A percentile compares a stretch with the other conserved stretches of the same genome.
Conservation (phyloP, 2,329 filamentous ascomycete genomes). For the Cercospora brassicicola region DNA sequence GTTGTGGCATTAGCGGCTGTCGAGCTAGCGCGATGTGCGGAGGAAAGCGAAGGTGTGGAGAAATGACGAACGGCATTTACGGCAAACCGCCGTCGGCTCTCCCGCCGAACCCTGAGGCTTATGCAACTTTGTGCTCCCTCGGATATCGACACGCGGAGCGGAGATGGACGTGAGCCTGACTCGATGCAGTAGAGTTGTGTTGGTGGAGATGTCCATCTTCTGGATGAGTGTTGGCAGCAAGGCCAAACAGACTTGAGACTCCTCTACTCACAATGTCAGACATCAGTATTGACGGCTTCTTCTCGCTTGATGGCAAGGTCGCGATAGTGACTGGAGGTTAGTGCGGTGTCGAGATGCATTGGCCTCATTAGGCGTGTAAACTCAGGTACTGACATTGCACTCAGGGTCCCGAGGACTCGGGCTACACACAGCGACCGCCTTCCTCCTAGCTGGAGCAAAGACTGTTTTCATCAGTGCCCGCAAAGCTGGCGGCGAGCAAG, state of each 20-base stretch:
- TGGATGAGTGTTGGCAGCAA: background rate
- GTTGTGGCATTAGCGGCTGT: background rate
- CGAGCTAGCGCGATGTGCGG: background rate
- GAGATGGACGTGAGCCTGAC: slow-evolving; percentile 1
- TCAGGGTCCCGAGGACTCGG: slow-evolving; percentile 69
- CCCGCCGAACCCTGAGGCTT: slow-evolving; percentile 3
- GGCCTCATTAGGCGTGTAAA: background rate
- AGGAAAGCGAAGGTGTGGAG: background rate
- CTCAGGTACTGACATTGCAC: too few species aligned
- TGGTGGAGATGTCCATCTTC: background rate
- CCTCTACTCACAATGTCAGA: slow-evolving; percentile 46
- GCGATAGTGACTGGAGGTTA: slow-evolving; percentile 76
- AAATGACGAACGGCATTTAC: slow-evolving; percentile 5
- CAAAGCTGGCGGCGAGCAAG: slow-evolving; percentile 62
- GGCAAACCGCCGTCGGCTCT: slow-evolving; percentile 6
- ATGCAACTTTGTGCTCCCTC: background rate
- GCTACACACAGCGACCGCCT: slow-evolving; percentile 65
- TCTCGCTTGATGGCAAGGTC: slow-evolving; percentile 80
- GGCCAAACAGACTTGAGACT: background rate
- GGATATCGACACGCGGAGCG: background rate
- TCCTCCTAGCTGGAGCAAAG: slow-evolving; percentile 81
- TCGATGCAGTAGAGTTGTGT: slow-evolving; percentile 4
- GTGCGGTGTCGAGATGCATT: background rate
- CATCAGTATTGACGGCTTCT: slow-evolving; percentile 69
- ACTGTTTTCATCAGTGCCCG: slow-evolving; percentile 91